Evolutionary conservation across 306 rosid species (phyloP).

Genomic region (Fagus crenata): DNA sequence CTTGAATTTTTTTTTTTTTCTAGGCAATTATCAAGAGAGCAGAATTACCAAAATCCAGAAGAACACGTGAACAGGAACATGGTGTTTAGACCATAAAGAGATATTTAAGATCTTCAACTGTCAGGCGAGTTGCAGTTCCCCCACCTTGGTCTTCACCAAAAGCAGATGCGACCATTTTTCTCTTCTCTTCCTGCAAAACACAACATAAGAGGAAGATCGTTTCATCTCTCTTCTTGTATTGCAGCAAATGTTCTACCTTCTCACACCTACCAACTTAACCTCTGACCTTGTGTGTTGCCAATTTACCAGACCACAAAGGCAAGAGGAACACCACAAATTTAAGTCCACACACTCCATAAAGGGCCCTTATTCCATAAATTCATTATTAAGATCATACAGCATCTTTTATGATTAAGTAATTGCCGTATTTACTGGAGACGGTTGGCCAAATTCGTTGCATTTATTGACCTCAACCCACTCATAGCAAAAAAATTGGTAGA

Average conservation of each 20-base stretch:
- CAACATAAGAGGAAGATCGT: constrained; percentile 25
- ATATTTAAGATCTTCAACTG: constrained; percentile 92
- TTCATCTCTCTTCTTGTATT: neutral
- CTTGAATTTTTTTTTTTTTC: neutral
- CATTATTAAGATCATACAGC: neutral
- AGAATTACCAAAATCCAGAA: constrained; percentile 11
- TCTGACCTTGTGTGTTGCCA: neutral
- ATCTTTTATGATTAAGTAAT: neutral
- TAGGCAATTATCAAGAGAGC: constrained; percentile 19
- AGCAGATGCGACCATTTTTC: constrained; percentile 97
- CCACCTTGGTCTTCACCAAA: constrained; percentile 94
- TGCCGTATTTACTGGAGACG: neutral
- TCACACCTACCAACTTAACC: neutral
- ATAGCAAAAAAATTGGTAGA: neutral
- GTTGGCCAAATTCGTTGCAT: no score
- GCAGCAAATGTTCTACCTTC: neutral
- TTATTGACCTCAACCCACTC: neutral
- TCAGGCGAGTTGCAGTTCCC: constrained; percentile 66
- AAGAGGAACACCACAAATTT: neutral
- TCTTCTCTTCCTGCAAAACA: constrained; percentile 77
- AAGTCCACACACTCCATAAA: neutral
- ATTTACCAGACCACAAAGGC: neutral
- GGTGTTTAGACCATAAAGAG: constrained; percentile 75
- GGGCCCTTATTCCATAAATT: neutral
- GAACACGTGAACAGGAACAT: constrained; percentile 4